These are phyloP conservation scores for Baudoinia panamericana DNA, from an alignment of 495 filamentous ascomycete genomes.

Conservation along the genomic window DNA sequence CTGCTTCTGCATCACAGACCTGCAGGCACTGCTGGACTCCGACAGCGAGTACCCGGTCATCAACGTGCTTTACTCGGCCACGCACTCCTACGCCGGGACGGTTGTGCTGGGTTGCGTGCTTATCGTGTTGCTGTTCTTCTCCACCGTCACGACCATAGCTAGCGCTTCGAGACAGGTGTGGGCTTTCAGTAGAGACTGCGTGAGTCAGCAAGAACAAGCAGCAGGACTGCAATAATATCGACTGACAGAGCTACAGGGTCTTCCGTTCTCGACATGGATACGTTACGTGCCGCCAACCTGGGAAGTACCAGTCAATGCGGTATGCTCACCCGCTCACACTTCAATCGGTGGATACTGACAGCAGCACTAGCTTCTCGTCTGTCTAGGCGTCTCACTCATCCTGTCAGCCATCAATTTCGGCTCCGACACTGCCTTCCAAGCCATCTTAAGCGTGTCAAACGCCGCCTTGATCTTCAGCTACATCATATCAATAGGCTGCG, in stretches of 20 bases:
- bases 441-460: constrained; percentile 32
- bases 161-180: constrained; percentile 37
- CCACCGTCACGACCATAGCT: constrained; percentile 28
- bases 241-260: constrained; percentile 21
- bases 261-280: constrained; percentile 31
- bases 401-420: constrained; percentile 39
- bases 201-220: too few relatives aligned
- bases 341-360: not conserved
- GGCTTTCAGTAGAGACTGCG: constrained; percentile 39
- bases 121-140: constrained; percentile 22
- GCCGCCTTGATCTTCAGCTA: constrained; percentile 16
- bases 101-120: constrained; percentile 29
- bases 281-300: not conserved
- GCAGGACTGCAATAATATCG: not conserved
- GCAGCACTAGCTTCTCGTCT: constrained; percentile 22
- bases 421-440: constrained; percentile 36
- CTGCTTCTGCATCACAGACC: constrained; percentile 31
- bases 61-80: constrained; percentile 18
- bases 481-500: constrained; percentile 7
- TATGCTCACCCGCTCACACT: constrained; percentile 15
- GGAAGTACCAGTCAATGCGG: constrained; percentile 15
- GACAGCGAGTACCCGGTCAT: constrained; percentile 37
- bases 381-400: constrained; percentile 29
- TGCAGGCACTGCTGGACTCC: constrained; percentile 28
- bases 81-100: constrained; percentile 21